phyloP scores from a whole-genome alignment of 2,329 filamentous ascomycete species.

The Lachnellula occidentalis region DNA sequence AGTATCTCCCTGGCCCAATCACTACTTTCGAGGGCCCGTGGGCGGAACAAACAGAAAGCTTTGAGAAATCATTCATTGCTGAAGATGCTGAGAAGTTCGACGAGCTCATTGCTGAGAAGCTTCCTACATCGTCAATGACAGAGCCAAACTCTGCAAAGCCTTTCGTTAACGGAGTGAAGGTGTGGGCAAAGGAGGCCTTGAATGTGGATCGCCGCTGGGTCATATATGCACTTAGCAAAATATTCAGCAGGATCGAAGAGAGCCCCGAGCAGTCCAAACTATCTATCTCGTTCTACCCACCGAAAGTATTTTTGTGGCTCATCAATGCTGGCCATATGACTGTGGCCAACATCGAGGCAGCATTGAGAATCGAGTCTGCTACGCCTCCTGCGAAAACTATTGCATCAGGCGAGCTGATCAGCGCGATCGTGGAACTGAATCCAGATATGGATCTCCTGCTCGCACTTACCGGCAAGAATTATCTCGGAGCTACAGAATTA shows the following conservation, averaged over 20 bases:
- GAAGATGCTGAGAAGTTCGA: conserved; percentile 38
- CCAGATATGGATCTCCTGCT: conserved; percentile 62
- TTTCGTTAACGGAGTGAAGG: conserved; percentile 3
- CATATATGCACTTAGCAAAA: conserved; percentile 44
- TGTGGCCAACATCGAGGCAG: conserved; percentile 51
- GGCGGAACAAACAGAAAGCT: conserved; percentile 11
- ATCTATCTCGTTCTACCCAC: conserved; percentile 40
- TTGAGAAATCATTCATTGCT: conserved; percentile 34
- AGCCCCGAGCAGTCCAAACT: conserved; percentile 23
- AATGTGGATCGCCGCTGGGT: conserved; percentile 61
- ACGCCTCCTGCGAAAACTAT: conserved; percentile 33
- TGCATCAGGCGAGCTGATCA: conserved; percentile 55
- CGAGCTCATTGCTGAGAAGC: conserved; percentile 32
- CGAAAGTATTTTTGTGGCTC: conserved; percentile 52
- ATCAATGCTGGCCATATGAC: conserved; percentile 56
- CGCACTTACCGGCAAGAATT: conserved; percentile 59
- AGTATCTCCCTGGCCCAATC: conserved; percentile 24
- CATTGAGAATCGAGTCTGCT: conserved; percentile 46
- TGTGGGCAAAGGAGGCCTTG: conserved; percentile 34
- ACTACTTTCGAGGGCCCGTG: conserved; percentile 14
- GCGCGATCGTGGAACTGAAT: conserved; percentile 59
- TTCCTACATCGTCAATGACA: conserved; percentile 27
- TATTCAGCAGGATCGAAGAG: conserved; percentile 34
- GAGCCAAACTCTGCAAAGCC: conserved; percentile 4
- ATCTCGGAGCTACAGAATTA: conserved; percentile 60